A percentile compares a stretch with the other conserved stretches of the same genome.
These are phyloP conservation scores for Fragaria vesca DNA, from an alignment of 306 rosid genomes.

Conservation along the genomic window DNA sequence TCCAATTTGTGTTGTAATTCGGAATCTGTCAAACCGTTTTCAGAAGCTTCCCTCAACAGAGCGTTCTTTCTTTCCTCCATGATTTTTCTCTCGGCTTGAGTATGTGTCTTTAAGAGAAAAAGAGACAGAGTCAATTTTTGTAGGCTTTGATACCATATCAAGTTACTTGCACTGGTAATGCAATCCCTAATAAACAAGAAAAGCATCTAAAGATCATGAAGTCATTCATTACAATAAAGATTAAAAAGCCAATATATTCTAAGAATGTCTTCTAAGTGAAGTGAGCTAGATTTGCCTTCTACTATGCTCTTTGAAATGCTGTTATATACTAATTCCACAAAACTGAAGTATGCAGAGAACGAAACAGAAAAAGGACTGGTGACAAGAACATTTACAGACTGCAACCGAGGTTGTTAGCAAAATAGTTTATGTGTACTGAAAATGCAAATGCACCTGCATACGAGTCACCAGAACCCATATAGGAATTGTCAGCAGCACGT, in stretches of 20 bases:
- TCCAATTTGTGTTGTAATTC: slow-evolving; percentile 27
- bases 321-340: background rate
- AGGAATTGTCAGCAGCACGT: slow-evolving; percentile 71
- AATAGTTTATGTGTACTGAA: background rate
- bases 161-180: background rate
- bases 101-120: slow-evolving; percentile 49
- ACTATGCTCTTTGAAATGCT: background rate
- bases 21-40: slow-evolving; percentile 35
- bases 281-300: background rate
- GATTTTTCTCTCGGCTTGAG: slow-evolving; percentile 71
- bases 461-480: slow-evolving; percentile 93
- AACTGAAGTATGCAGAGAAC: background rate
- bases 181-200: background rate
- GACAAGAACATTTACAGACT: background rate
- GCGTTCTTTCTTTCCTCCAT: slow-evolving; percentile 58
- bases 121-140: background rate
- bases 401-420: background rate
- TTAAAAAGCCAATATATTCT: background rate
- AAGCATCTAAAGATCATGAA: slow-evolving; percentile 1
- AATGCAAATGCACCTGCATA: slow-evolving; percentile 63
- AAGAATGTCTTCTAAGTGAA: background rate
- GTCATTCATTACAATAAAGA: background rate
- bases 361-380: background rate
- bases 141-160: background rate
- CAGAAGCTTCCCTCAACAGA: slow-evolving; percentile 48